phyloP scores from a whole-genome alignment of 2,329 filamentous ascomycete genomes.

The Fusarium coicis region DNA sequence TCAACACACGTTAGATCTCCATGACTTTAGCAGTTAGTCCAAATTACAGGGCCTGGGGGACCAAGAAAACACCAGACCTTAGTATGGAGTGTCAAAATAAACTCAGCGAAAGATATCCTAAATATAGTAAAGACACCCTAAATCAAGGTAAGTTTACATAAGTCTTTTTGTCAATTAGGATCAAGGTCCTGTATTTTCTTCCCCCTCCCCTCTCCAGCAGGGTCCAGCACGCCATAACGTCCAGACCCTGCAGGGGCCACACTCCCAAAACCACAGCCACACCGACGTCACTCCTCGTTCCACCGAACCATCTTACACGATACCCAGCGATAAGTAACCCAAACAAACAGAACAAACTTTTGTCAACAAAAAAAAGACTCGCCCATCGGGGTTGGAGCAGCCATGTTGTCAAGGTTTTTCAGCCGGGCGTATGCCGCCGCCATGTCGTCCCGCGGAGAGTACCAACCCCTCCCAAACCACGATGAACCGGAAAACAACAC shows the following conservation, averaged over 20 bases:
- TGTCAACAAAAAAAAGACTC: constrained; percentile 13
- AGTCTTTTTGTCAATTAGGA: no score
- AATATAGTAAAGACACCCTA: no score
- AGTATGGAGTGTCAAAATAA: no score
- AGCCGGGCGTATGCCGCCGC: constrained; percentile 1
- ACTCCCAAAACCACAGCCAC: neutral
- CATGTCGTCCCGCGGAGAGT: constrained; percentile 16
- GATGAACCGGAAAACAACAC: constrained; percentile 24
- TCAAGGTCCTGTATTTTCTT: no score
- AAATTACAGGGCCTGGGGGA: no score
- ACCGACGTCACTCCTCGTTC: constrained; percentile 14
- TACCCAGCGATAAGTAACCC: neutral
- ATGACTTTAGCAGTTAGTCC: no score
- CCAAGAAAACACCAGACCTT: no score
- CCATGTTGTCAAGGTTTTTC: constrained; percentile 37
- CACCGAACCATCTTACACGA: constrained; percentile 20
- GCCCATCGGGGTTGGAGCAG: constrained; percentile 16
- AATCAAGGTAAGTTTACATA: no score
- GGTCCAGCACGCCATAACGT: neutral
- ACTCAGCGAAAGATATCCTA: no score
- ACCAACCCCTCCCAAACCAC: constrained; percentile 41
- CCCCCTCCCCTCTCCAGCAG: neutral
- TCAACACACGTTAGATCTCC: no score
- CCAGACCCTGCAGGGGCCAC: neutral
- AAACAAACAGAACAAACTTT: neutral